Base-by-base conservation (phyloP, 208 protist genomes). In the Leptomonas pyrrhocoris region DNA sequence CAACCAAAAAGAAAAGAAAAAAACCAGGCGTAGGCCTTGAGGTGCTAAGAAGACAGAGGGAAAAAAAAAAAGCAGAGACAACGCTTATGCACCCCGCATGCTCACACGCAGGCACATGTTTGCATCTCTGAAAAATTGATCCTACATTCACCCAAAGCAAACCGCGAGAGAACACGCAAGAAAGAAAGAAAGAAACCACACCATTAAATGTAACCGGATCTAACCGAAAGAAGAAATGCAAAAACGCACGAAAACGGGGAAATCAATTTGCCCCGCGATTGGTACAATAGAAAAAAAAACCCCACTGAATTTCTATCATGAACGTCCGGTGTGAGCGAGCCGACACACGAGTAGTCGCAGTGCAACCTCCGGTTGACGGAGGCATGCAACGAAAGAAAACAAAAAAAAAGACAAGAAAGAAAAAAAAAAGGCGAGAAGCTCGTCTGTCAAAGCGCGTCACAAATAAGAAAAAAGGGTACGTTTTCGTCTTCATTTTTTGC, bases 101-200 rank as follows among this genome's bases (percentile, higher is more conserved):
- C 43, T 36, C 58, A 53, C 58, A 63, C 43, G 58, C 58, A 53
- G 36, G 58, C 43, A 51, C 58, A 51, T 53, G 43, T 63, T 16
- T 40, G 28, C 58, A 36, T 36, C 42, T 16, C 23, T 63, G 58
- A 34, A 9, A 34, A 30, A 40, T 9, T 38, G 9, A 9, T 38
- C 34, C 9, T 38, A 3, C 7, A 38, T 38, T 38, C 34, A 9
- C 9, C 34, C 3, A 9, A 9, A 38, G 9, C 7, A 38, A 38
- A 38, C 34, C 9, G 34, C 9, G 34, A 38, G 9, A 38, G 3
- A 38, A n/a, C n/a, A n/a, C n/a, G n/a, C n/a, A n/a, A n/a, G n/a
- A n/a, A n/a, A n/a, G n/a, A n/a, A n/a, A n/a, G n/a, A n/a, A n/a
- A n/a, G n/a, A n/a, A n/a, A n/a, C n/a, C n/a, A n/a, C n/a, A n/a